These are phyloP conservation scores for Zopfia rhizophila DNA, from an alignment of 2,329 filamentous ascomycete genomes.

Conservation along the genomic window DNA sequence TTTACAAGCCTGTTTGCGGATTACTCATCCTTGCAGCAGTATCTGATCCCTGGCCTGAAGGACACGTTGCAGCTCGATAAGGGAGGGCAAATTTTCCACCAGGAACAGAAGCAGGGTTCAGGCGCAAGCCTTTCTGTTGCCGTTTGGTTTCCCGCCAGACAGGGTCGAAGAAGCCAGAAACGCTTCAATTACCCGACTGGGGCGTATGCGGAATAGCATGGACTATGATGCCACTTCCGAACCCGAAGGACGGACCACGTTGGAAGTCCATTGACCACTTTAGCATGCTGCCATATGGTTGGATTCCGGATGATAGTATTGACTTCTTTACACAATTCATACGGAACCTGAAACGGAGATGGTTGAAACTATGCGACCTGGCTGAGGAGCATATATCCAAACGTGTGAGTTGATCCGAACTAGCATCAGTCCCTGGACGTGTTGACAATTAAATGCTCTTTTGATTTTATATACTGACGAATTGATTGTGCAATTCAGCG, in stretches of 20 bases:
- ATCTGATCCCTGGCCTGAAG: too few species aligned
- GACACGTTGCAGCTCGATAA: too few species aligned
- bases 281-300: slow-evolving; percentile 17
- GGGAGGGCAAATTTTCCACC: too few species aligned
- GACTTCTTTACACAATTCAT: slow-evolving; percentile 13
- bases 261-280: slow-evolving; percentile 21
- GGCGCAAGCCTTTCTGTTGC: too few species aligned
- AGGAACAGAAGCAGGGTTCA: too few species aligned
- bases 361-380: slow-evolving; percentile 1
- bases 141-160: too few species aligned
- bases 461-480: too few species aligned
- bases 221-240: slow-evolving; percentile 7
- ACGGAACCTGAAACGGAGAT: slow-evolving; percentile 2
- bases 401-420: slow-evolving; percentile 9
- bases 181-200: too few species aligned
- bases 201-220: slow-evolving; percentile 8
- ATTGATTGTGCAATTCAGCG: slow-evolving; percentile 7
- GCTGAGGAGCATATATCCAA: slow-evolving; percentile 8
- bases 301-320: slow-evolving; percentile 12
- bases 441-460: too few species aligned
- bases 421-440: neutral
- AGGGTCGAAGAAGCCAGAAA: too few species aligned
- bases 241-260: neutral
- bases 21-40: too few species aligned
- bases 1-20: too few species aligned